These are phyloP conservation scores for Gastrolobium bilobum DNA, from an alignment of 306 rosid genomes.

Conservation along the genomic window DNA sequence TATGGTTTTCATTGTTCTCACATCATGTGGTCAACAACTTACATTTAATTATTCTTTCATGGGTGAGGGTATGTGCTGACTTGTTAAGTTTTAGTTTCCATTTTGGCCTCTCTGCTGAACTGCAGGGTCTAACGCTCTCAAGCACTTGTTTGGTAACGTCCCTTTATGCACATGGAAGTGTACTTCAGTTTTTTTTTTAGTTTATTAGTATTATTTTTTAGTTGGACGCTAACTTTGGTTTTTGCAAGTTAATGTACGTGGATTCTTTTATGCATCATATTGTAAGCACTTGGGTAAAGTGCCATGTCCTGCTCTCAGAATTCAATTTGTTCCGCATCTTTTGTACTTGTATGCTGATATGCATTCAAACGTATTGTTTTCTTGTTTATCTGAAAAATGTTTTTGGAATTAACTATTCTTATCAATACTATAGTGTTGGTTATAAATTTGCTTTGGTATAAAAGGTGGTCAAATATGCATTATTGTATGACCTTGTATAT, in stretches of 20 bases:
- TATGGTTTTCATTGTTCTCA: slow-evolving; percentile 1
- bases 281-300: slow-evolving; percentile 25
- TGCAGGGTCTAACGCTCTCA: slow-evolving; percentile 55
- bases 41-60: slow-evolving; percentile 3
- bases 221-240: not conserved
- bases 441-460: too few relatives aligned
- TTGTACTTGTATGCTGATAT: not conserved
- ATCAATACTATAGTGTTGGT: too few relatives aligned
- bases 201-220: not conserved
- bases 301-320: not conserved
- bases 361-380: not conserved
- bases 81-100: slow-evolving; percentile 50
- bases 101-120: slow-evolving; percentile 40
- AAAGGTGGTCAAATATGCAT: too few relatives aligned
- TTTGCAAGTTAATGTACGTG: slow-evolving; percentile 20
- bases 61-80: slow-evolving; percentile 45
- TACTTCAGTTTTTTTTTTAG: not conserved
- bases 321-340: not conserved
- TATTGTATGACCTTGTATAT: too few relatives aligned
- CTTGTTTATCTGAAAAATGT: too few relatives aligned
- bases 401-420: too few relatives aligned
- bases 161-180: slow-evolving; percentile 29
- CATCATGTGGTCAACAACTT: not conserved
- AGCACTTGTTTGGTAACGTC: slow-evolving; percentile 43
- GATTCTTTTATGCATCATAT: slow-evolving; percentile 18